These are phyloP conservation scores for Candida pseudocylindracea DNA, from an alignment of 1,139 yeast species.

Conservation along the genomic window DNA sequence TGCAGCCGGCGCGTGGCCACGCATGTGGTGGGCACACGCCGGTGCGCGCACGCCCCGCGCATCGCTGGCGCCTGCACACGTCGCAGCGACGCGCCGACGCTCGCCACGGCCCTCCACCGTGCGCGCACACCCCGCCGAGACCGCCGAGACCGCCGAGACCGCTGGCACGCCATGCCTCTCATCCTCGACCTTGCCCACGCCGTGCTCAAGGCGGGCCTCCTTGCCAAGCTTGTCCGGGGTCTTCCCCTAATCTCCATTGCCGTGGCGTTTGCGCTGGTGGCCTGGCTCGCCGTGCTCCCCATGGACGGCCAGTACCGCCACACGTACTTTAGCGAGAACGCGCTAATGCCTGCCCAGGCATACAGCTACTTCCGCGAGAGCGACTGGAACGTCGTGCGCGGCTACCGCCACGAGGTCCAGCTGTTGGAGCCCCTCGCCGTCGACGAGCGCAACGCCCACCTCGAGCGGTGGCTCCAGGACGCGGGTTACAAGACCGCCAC, in stretches of 20 bases:
- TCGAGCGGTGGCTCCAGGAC: conserved; percentile 41
- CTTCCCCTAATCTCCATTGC: conserved; percentile 45
- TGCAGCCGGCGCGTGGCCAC: too few relatives aligned
- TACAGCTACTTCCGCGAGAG: conserved; percentile 80
- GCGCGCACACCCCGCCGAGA: too few relatives aligned
- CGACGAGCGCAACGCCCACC: conserved; percentile 16
- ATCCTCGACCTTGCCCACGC: not conserved
- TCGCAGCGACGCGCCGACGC: too few relatives aligned
- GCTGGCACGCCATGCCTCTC: too few relatives aligned
- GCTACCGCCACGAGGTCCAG: conserved; percentile 43
- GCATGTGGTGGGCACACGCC: too few relatives aligned
- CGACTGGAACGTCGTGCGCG: conserved; percentile 85
- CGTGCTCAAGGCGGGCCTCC: conserved; percentile 26
- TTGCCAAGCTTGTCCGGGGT: conserved; percentile 29
- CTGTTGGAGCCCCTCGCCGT: conserved; percentile 13
- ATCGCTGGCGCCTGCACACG: too few relatives aligned
- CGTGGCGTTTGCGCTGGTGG: conserved; percentile 34
- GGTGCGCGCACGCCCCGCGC: too few relatives aligned
- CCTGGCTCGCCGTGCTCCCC: conserved; percentile 55
- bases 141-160: too few relatives aligned
- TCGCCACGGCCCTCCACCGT: too few relatives aligned
- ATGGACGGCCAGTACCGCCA: conserved; percentile 59
- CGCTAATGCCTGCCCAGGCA: conserved; percentile 92
- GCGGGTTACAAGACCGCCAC: conserved; percentile 52
- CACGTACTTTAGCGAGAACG: conserved; percentile 88